Evolutionary conservation across 768 basidiomycete genomes (phyloP), one percentile per base, ranked within the genome.

Genomic region (Pisolithus marmoratus): DNA sequence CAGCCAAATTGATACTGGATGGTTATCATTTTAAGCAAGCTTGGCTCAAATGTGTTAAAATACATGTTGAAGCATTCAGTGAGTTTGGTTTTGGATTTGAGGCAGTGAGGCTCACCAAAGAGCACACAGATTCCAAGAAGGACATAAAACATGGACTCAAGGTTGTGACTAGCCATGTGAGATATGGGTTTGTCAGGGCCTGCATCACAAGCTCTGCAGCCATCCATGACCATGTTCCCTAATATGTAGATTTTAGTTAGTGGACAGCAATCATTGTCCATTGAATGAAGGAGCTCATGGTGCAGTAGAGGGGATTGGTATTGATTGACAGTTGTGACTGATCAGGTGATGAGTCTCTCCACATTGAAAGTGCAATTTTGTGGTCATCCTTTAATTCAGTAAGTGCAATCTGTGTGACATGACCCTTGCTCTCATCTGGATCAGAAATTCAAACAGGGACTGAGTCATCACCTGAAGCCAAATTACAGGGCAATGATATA

Each of bases 111-210:
- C 3, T 15, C 23, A 27, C 51, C 20, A 6, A 38, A 56, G 11
- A 58, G 37, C 12, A 56, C 29, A 41, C 46, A 51, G 2, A 56
- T 47, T 0, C 23, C 44, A 8, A 58, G 31, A 4, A 60, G 5
- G 3, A 60, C 36, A 7, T 60, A 55, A 8, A 53, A 57, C 5
- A 60, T 44, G 2, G 48, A 58, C 8, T 60, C 50, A 1, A 60
- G 43, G 8, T 55, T 41, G 11, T 56, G 54, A 23, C 38, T n/a
- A 1, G 3, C 27, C 20, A 11, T 1, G 40, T 58, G 57, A 1
- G 23, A 5, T 15, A 57, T 48, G 1, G 48, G 50, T 3, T 23
- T 31, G 5, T 48, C 22, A 0, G 50, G 40, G 4, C 36, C 50
- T 12, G 37, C 14, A 41, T 37, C 22, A 46, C 48, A 12, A 57